Evolutionary conservation across 768 basidiomycete species (phyloP), one percentile per base, ranked within the genome.

Genomic region (Calocybe cyanea): DNA sequence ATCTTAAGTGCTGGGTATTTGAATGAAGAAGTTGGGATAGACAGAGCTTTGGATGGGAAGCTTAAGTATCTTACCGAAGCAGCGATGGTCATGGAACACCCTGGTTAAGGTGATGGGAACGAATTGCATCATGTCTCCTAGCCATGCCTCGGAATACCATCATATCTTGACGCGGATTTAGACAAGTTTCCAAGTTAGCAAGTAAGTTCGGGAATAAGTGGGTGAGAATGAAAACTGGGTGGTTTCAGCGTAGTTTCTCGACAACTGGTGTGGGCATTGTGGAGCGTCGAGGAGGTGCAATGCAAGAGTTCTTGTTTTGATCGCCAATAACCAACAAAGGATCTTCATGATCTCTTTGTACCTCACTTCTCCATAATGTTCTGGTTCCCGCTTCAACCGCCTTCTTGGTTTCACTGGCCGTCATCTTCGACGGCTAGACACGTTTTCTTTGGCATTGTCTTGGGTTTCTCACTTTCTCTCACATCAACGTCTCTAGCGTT

Each of bases 391-490:
- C 44, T 54, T 20, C 47, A 42, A 28, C 40, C 66, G 13, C 59
- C 61, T 7, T 54, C 59, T 7, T 70, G 68, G 69, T 21, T 69
- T 13, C 66, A 58, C 31, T 66, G 62, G 62, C 67, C 70, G 19
- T 69, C 70, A 38, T 63, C 63, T 17, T 58, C 63, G 4, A 58
- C 63, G 25, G 48, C 59, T 7, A 63, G 67, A 53, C 67, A 70
- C 48, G 53, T 72, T 18, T 39, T 72, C 15, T 69, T 68, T 33
- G 74, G 71, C 24, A 50, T 92, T 23, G 42, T 92, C 28, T 58
- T 92, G 13, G 93, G 92, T 0, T 74, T 92, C 49, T 83, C 85
- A 0, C 66, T 94, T 33, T 89, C 90, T 0, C 48, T 87, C 3
- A 83, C 89, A 0, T 79, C 81, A 4, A 82, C 84, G 1, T 81